Conservation (phyloP, 2,329 filamentous ascomycete species). For the Tricladium varicosporioides region DNA sequence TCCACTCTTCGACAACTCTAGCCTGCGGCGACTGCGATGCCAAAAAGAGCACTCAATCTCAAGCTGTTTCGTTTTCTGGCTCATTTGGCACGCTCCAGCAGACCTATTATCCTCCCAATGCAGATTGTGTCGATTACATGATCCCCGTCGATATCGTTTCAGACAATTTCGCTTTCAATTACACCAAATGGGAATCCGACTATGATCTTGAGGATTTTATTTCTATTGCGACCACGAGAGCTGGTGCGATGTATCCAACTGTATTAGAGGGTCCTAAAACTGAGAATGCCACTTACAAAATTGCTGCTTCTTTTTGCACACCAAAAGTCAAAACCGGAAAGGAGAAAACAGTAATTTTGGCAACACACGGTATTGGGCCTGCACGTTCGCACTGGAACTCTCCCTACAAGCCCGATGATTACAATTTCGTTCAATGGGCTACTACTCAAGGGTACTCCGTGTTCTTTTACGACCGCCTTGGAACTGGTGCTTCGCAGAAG, state of each 20-base stretch:
- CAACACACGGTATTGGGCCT: neutral
- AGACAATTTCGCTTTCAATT: neutral
- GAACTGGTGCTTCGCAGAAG: constrained; percentile 31
- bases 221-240: neutral
- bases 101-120: neutral
- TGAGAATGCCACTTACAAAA: neutral
- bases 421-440: constrained; percentile 35
- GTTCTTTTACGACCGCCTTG: constrained; percentile 36
- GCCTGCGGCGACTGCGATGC: too few relatives aligned
- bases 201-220: neutral
- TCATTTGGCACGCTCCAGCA: neutral
- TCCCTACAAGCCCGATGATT: constrained; percentile 26
- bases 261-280: neutral
- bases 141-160: neutral
- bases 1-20: too few relatives aligned
- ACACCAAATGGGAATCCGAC: neutral
- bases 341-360: neutral
- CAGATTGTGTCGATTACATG: neutral
- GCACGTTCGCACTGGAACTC: constrained; percentile 33
- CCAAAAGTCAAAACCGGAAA: neutral
- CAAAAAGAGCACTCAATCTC: too few relatives aligned
- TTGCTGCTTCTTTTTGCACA: neutral
- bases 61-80: neutral
- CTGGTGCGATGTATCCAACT: neutral
- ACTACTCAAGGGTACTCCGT: constrained; percentile 33